These are phyloP conservation scores for Lumnitzera racemosa DNA, from an alignment of 345 rosid species.

Conservation along the genomic window DNA sequence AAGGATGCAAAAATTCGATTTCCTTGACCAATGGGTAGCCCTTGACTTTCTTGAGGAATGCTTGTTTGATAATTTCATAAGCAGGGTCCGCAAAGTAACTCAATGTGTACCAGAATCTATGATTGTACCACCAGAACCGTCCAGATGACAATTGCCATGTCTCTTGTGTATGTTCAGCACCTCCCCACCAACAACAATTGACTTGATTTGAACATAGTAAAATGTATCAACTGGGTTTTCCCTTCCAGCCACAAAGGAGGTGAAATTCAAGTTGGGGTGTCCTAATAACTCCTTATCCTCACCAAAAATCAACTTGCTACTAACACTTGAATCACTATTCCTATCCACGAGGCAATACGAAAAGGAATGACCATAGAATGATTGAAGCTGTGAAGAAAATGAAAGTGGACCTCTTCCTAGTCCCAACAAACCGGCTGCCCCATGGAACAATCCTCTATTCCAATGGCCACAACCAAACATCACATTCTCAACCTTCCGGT, in stretches of 20 bases:
- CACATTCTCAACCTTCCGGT: constrained; percentile 50
- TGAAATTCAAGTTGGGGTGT: constrained; percentile 69
- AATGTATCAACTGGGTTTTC: constrained; percentile 71
- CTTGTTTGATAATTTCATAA: constrained; percentile 49
- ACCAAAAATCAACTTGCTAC: constrained; percentile 88
- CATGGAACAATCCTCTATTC: constrained; percentile 94
- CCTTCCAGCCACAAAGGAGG: constrained; percentile 55
- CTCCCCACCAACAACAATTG: constrained; percentile 58
- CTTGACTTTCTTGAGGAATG: constrained; percentile 52
- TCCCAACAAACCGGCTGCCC: constrained; percentile 84
- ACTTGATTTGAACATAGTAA: constrained; percentile 73
- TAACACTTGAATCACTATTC: constrained; percentile 68
- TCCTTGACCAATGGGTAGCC: constrained; percentile 46
- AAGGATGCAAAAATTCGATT: constrained; percentile 59
- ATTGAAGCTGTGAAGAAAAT: constrained; percentile 82
- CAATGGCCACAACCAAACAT: constrained; percentile 99
- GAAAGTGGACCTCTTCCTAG: constrained; percentile 95
- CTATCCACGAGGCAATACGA: constrained; percentile 90
- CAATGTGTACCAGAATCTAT: constrained; percentile 89
- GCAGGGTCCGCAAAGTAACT: constrained; percentile 83
- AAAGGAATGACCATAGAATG: constrained; percentile 82
- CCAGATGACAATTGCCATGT: constrained; percentile 56
- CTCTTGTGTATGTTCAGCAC: constrained; percentile 49
- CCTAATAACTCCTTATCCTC: constrained; percentile 68
- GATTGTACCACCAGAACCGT: constrained; percentile 81